Conservation (phyloP, 176 grass and related monocot species). For the Eleusine indica region DNA sequence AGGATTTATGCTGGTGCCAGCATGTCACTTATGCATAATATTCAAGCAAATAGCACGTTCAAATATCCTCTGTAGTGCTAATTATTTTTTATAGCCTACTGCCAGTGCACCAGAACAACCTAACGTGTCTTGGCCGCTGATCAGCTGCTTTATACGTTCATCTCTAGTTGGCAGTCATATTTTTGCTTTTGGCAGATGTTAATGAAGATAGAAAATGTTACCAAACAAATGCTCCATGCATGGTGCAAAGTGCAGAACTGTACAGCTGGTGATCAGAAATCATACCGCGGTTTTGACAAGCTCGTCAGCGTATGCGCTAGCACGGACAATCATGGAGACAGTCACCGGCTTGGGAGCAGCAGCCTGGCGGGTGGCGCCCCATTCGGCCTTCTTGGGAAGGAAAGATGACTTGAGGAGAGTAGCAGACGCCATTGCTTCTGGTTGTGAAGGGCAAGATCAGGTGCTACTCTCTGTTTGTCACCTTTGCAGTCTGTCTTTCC, state of each 20-base stretch:
- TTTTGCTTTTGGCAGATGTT: background rate
- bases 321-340: constrained; percentile 74
- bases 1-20: no score
- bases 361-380: constrained; percentile 48
- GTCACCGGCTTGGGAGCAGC: constrained; percentile 47
- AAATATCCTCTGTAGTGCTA: no score
- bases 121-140: no score
- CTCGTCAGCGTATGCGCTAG: constrained; percentile 81
- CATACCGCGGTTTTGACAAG: constrained; percentile 92
- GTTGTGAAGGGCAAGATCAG: constrained; percentile 26
- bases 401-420: constrained; percentile 98
- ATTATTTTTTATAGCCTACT: no score
- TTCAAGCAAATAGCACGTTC: no score
- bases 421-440: constrained; percentile 77
- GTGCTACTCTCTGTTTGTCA: constrained; percentile 43
- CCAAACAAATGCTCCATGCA: background rate
- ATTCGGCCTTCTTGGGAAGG: constrained; percentile 94
- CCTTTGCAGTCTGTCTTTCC: constrained; percentile 45
- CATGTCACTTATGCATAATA: no score
- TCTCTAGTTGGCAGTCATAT: background rate
- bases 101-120: no score
- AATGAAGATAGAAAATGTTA: background rate
- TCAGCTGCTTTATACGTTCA: no score
- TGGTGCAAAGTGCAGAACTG: background rate
- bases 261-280: background rate